Base-by-base conservation (phyloP, 176 grass and related monocot species). In the Musa troglodytarum region DNA sequence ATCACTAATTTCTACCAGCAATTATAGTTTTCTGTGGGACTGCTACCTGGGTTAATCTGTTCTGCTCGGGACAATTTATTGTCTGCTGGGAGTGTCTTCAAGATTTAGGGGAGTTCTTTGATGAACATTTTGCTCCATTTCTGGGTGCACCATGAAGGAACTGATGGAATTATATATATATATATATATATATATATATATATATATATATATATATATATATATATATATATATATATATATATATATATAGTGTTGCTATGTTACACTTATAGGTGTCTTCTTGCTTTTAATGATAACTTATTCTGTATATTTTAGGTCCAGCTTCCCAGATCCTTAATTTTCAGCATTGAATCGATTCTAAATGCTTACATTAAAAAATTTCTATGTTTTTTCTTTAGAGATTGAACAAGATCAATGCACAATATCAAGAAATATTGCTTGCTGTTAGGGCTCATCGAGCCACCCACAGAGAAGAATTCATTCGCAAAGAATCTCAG, bases 371-470 rank as follows among this genome's bases (percentile, higher is more conserved):
- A 67, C 64, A 49, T 89, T 89, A 26, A n/a, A 74, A 34, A 62
- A 62, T 73, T 79, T 63, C 59, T 16, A 10, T 57, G 69, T 9
- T 77, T 10, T 82, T 76, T 34, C 29, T 34, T 68, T 84, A 99
- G 95, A 99, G 95, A 82, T 78, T 99, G 54, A 87, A 85, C n/a
- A 86, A 99, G 83, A 99, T 99, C 56, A 89, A 91, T 86, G 49
- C 52, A 23, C 78, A 92, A 63, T 89, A 92, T 74, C 86, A 88
- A 55, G 88, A 94, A 67, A 99, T 92, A 81, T 75, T 99, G 49
- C 11, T 82, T 57, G 91, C 81, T 71, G 78, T 87, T 74, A 77
- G 85, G 81, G 78, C 82, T 82, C 82, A 73, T 17, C 95, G 94
- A 77, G 83, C 77, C 49, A 84, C 78, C 19, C 80, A 80, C 59